phyloP scores from a whole-genome alignment of 345 rosid species.

The Capsella bursapastoris region DNA sequence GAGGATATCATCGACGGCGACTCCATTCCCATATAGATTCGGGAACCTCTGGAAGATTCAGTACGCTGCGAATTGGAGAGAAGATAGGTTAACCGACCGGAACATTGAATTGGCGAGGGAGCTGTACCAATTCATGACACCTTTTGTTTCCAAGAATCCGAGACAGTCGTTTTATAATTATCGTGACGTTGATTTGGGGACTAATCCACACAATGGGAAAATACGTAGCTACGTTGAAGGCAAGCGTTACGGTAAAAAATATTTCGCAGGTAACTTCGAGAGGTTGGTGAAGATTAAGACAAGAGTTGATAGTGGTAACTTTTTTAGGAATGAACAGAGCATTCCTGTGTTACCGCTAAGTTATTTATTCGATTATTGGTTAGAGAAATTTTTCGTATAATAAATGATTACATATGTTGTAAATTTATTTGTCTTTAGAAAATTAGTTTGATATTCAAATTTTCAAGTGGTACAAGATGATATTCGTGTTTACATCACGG shows the following conservation, averaged over 20 bases:
- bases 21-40: constrained; percentile 61
- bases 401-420: constrained; percentile 1
- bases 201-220: constrained; percentile 35
- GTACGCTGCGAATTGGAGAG: constrained; percentile 53
- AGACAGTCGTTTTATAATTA: constrained; percentile 53
- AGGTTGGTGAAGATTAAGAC: constrained; percentile 62
- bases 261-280: constrained; percentile 56
- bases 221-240: constrained; percentile 48
- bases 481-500: no score
- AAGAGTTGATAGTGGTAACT: constrained; percentile 54
- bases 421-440: background rate
- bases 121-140: constrained; percentile 54
- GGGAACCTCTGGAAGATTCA: constrained; percentile 65
- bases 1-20: constrained; percentile 43
- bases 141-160: constrained; percentile 66
- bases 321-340: constrained; percentile 62
- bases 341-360: constrained; percentile 47
- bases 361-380: background rate
- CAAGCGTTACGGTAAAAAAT: constrained; percentile 57
- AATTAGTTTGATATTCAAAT: no score
- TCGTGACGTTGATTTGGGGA: constrained; percentile 59
- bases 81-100: constrained; percentile 44
- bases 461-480: no score
- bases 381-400: constrained; percentile 16
- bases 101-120: constrained; percentile 42